Base-by-base conservation (phyloP, 768 basidiomycete species). In the Heimioporus sp. region DNA sequence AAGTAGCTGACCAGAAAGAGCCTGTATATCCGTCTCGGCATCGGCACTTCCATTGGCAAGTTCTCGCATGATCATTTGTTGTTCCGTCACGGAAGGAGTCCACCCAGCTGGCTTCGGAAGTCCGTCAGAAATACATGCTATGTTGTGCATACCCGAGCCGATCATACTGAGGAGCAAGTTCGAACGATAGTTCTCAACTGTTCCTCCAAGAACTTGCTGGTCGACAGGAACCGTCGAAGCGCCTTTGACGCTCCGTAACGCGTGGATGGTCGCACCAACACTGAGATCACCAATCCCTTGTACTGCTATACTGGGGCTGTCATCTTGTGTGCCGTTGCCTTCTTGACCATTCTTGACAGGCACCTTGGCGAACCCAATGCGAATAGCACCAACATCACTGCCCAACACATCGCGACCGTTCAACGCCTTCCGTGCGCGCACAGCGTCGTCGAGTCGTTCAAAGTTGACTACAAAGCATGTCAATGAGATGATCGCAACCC, bases 1-100 rank as follows among this genome's bases (percentile, higher is more conserved):
- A 32, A 28, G 40, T 30, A 43, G 76, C 87, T 62, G 58, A 95
- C 96, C 91, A 50, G 91, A 82, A 53, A 98, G 83, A 24, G 88
- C 83, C 60, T 83, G 83, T 48, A 98, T 82, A 63, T 98, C 93
- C 35, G 78, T 78, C 62, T 96, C 94, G 7, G 90, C 85, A 54
- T 94, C 90, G 2, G 74, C 67, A 52, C 80, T 79, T 35, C 93
- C 87, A 24, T 76, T 83, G 63, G 89, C 86, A 17, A 99, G 78
- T 68, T 98, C 93, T 64, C 86, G 83, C 88, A 98, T 88, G 57
- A 99, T 87, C 88, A 97, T 91, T 71, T 98, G 95, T 66, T 94
- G 91, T 70, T 98, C 96, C 3, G 91, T 94, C 49, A 95, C 83
- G 6, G 84, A 82, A 10, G 84, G 79, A 30, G 77, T 70, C 81